A percentile compares a stretch with the other conserved stretches of the same genome.
phyloP scores from a whole-genome alignment of 805 yeast genomes.

The Starmerella tilneyi region DNA sequence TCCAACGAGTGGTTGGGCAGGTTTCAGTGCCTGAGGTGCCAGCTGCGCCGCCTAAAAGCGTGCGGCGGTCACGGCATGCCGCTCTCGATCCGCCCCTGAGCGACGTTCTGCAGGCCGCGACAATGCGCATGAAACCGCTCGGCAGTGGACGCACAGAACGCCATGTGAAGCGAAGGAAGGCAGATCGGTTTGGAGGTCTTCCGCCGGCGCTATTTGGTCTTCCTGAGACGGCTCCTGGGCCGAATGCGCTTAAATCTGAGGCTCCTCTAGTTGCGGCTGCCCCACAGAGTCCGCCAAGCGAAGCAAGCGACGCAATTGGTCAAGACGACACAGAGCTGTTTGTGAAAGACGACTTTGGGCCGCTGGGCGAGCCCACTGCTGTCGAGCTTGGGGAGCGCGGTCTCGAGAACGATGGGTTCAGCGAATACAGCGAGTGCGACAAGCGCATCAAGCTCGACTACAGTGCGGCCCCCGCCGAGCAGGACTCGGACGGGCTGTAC shows the following conservation, averaged over 20 bases:
- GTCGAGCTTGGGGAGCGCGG: too few species aligned
- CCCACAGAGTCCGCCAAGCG: too few species aligned
- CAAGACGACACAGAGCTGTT: neutral
- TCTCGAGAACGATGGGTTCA: too few species aligned
- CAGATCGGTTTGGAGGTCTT: conserved; percentile 3
- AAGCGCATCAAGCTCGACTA: too few species aligned
- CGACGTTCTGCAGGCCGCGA: conserved; percentile 5
- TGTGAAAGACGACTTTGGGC: neutral
- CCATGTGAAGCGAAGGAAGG: conserved; percentile 2
- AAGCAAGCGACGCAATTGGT: neutral
- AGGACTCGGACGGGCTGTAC: conserved; percentile 10
- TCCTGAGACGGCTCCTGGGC: neutral
- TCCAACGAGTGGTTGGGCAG: conserved; percentile 1
- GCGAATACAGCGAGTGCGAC: too few species aligned
- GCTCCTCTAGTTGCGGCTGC: too few species aligned
- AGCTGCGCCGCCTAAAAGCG: neutral
- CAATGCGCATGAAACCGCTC: conserved; percentile 4
- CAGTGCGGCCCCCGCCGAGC: too few species aligned
- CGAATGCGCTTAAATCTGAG: too few species aligned
- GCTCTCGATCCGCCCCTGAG: conserved; percentile 2
- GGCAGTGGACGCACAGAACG: neutral
- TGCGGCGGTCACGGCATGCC: neutral
- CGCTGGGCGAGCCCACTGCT: too few species aligned
- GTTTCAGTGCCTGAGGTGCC: neutral
- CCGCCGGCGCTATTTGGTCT: conserved; percentile 1